A percentile compares a stretch with the other conserved stretches of the same genome.
These are phyloP conservation scores for Raddia guianensis DNA, from an alignment of 176 grass and related monocot genomes.

Conservation along the genomic window DNA sequence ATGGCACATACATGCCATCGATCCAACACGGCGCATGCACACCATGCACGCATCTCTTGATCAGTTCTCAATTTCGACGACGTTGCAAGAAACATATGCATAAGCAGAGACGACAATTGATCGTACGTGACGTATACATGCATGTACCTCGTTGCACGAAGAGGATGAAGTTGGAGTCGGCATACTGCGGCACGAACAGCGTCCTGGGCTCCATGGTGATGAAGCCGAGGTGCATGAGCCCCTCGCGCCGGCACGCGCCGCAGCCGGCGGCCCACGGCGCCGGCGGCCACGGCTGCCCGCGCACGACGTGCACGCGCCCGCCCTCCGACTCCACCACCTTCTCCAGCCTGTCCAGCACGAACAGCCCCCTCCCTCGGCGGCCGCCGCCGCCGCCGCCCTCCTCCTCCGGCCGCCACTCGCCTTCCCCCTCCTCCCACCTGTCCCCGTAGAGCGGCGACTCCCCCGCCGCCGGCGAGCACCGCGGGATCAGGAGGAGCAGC, in stretches of 20 bases:
- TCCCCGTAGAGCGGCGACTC: constrained; percentile 7
- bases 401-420: constrained; percentile 47
- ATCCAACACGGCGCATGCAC: background rate
- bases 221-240: constrained; percentile 78
- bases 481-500: constrained; percentile 36
- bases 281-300: constrained; percentile 46
- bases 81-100: background rate
- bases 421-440: constrained; percentile 29
- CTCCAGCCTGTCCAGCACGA: constrained; percentile 73
- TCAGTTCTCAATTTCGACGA: background rate
- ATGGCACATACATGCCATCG: background rate
- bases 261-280: background rate
- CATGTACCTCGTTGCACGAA: constrained; percentile 69
- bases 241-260: constrained; percentile 25
- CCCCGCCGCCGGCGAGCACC: constrained; percentile 36
- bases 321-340: constrained; percentile 82
- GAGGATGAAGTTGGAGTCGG: constrained; percentile 71
- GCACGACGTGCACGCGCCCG: constrained; percentile 71
- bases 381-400: constrained; percentile 28
- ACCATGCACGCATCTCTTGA: background rate
- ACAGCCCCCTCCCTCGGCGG: constrained; percentile 41
- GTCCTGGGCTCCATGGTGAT: constrained; percentile 93
- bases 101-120: background rate
- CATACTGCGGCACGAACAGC: constrained; percentile 90
- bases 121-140: background rate